phyloP scores from a whole-genome alignment of 257 asterid species.

The Galeopsis tetrahit region DNA sequence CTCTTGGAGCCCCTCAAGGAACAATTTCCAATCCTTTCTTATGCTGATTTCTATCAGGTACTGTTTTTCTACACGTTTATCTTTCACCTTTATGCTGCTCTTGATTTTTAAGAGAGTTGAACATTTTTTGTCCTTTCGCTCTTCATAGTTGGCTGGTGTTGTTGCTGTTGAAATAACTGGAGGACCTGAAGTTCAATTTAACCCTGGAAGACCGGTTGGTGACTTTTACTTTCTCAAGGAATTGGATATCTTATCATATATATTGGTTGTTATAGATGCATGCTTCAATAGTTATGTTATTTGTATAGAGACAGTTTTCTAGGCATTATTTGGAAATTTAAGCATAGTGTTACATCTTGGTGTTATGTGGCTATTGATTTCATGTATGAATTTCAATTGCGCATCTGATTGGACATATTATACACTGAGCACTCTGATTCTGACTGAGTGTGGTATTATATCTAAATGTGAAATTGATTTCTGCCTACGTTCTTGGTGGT shows the following conservation, averaged over 20 bases:
- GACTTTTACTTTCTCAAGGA: background rate
- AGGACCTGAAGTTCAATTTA: slow-evolving; percentile 91
- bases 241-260: background rate
- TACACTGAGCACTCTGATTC: background rate
- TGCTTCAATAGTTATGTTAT: slow-evolving; percentile 2
- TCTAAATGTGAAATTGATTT: background rate
- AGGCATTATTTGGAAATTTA: slow-evolving; percentile 4
- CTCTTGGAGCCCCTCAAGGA: slow-evolving; percentile 78
- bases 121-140: slow-evolving; percentile 7
- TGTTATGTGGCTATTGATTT: background rate
- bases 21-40: slow-evolving; percentile 68
- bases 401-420: background rate
- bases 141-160: slow-evolving; percentile 75
- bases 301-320: background rate
- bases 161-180: slow-evolving; percentile 91
- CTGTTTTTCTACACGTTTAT: background rate
- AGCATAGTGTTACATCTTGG: background rate
- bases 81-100: background rate
- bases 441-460: background rate
- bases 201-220: slow-evolving; percentile 82
- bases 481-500: background rate
- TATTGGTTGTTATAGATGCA: background rate
- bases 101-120: background rate
- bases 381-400: background rate
- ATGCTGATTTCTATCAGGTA: slow-evolving; percentile 83